Evolutionary conservation across 805 yeast species (phyloP).

Genomic region (Torulaspora quercuum): DNA sequence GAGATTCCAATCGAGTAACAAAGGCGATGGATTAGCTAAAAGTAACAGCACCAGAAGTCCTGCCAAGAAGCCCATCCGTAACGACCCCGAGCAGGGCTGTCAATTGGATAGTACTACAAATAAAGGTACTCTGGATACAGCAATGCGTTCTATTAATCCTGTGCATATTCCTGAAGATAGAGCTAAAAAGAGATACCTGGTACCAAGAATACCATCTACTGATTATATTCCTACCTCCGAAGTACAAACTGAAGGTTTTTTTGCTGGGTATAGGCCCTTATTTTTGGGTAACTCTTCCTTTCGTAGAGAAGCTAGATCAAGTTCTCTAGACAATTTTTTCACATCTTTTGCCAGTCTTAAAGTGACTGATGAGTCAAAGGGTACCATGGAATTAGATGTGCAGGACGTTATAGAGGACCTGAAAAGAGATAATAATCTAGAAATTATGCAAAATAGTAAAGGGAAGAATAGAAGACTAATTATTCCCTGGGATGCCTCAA

Average conservation of each 20-base stretch:
- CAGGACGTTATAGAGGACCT: conserved; percentile 24
- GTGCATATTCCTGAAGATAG: too few relatives aligned
- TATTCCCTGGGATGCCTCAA: conserved; percentile 42
- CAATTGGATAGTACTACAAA: too few relatives aligned
- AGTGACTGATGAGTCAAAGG: conserved; percentile 11
- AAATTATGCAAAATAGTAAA: conserved; percentile 8
- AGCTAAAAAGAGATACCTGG: conserved; percentile 13
- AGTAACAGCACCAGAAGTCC: not conserved
- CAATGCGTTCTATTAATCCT: too few relatives aligned
- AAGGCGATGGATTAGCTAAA: conserved; percentile 1
- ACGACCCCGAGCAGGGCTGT: too few relatives aligned
- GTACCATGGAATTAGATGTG: conserved; percentile 16
- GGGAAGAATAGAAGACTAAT: conserved; percentile 26
- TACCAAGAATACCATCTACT: conserved; percentile 33
- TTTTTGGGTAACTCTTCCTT: conserved; percentile 39
- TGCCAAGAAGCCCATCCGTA: too few relatives aligned
- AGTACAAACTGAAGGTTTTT: conserved; percentile 40
- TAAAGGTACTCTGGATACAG: too few relatives aligned
- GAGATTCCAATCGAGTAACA: conserved; percentile 5
- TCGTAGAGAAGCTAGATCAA: conserved; percentile 8
- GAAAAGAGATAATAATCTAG: conserved; percentile 16
- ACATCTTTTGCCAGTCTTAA: conserved; percentile 24
- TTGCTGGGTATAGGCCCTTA: conserved; percentile 47
- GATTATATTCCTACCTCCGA: conserved; percentile 29
- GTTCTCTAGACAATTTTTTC: conserved; percentile 21